Evolutionary conservation across 1,139 yeast species (phyloP), one percentile per base, ranked within the genome.

Genomic region (Sugiyamaella neomexicana): DNA sequence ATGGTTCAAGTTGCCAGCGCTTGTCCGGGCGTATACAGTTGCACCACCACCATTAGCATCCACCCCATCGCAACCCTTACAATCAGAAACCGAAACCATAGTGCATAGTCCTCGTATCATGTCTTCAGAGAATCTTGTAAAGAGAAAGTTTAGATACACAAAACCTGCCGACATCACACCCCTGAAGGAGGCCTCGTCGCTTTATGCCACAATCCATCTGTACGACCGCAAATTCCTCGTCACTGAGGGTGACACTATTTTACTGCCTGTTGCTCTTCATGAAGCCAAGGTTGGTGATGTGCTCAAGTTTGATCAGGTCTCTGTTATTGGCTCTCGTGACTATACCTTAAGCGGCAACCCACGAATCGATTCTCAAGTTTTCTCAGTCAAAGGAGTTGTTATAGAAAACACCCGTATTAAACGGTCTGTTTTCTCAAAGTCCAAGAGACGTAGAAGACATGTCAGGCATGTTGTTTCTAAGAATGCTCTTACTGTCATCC

Each of bases 141-240:
- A 55, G 13, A 55, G 61, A 46, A 54, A 46, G 29, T 27, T 55
- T 52, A 61, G 54, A 45, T 65, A 62, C 54, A 62, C 65, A 34
- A 58, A 57, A 42, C 66, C 69, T 23, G 55, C 54, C 29, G 82
- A 79, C 57, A 65, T 79, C 50, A 71, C 76, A 1, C 83, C 89
- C 9, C 72, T 91, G 60, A 87, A 85, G 67, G 79, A 82, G 55
- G 88, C 89, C 59, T 78, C 66, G 15, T 61, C 68, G 39, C 73
- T 93, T 43, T 93, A 90, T 67, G 99, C 99, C 50, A 78, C 89
- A 7, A 80, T 91, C 62, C 84, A 82, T 65, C 80, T 95, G 46
- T 95, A 90, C 73, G 83, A 86, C 69, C 83, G 90, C 71, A 89
- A 95, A 46, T 91, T 89, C 66, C 75, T 93, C 58, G 95, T 95